Evolutionary conservation across 2,329 filamentous ascomycete genomes (phyloP).

Genomic region (Lachnellula hyalina): DNA sequence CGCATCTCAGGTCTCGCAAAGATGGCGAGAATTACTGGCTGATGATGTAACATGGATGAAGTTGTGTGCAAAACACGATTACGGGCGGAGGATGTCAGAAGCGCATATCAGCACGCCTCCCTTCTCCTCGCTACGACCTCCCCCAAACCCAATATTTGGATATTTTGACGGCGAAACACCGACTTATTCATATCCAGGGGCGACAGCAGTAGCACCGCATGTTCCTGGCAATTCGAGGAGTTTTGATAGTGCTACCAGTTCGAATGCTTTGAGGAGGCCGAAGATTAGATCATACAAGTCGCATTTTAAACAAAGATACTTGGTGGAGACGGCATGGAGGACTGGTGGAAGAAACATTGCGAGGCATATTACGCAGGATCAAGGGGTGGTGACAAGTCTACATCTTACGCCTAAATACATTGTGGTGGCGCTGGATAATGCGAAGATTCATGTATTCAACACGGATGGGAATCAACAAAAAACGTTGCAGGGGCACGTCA

Average conservation of each 20-base stretch:
- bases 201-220: conserved; percentile 34
- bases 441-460: conserved; percentile 97
- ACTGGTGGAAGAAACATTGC: conserved; percentile 80
- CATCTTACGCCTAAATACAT: conserved; percentile 96
- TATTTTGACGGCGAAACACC: conserved; percentile 14
- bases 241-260: conserved; percentile 47
- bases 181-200: conserved; percentile 42
- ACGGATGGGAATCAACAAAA: conserved; percentile 83
- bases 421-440: conserved; percentile 94
- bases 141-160: conserved; percentile 25
- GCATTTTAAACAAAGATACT: conserved; percentile 95
- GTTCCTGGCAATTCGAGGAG: conserved; percentile 38
- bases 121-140: conserved; percentile 21
- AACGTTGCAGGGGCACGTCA: conserved; percentile 89
- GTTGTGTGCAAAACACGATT: conserved; percentile 92
- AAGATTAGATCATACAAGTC: conserved; percentile 84
- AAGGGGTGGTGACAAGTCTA: conserved; percentile 91
- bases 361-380: conserved; percentile 89
- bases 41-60: conserved; percentile 99
- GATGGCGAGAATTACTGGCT: conserved; percentile 88
- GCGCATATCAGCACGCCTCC: conserved; percentile 20
- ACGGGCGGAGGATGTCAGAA: conserved; percentile 54
- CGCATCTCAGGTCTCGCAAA: conserved; percentile 90
- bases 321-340: conserved; percentile 96
- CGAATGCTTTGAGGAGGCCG: conserved; percentile 42